A percentile compares a stretch with the other conserved stretches of the same genome.
Conservation (phyloP, 768 basidiomycete genomes). For the Termitomyces heimii region DNA sequence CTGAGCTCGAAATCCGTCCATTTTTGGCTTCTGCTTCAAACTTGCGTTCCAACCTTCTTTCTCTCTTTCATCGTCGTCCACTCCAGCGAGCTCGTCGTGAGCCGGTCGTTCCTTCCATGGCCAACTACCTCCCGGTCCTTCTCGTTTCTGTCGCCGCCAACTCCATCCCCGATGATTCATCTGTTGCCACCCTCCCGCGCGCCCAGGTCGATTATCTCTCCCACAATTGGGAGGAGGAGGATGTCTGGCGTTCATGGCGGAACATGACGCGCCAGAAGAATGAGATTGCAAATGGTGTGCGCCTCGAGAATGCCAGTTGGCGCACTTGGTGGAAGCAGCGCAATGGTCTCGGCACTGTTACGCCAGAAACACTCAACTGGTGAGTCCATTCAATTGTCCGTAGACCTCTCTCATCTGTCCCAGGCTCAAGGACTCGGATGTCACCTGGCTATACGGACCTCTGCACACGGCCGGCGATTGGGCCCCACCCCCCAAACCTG, state of each 20-base stretch:
- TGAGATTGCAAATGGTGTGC: slow-evolving; percentile 90
- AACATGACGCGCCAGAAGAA: slow-evolving; percentile 98
- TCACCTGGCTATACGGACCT: slow-evolving; percentile 98
- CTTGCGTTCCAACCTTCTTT: slow-evolving; percentile 3
- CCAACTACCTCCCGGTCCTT: slow-evolving; percentile 66
- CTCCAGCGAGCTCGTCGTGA: slow-evolving; percentile 8
- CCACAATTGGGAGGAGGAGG: slow-evolving; percentile 96
- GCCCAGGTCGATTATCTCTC: slow-evolving; percentile 99
- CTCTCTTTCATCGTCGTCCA: slow-evolving; percentile 6
- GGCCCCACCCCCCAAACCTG: slow-evolving; percentile 39
- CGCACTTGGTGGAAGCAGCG: slow-evolving; percentile 99
- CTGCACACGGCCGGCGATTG: slow-evolving; percentile 91
- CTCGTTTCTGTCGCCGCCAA: slow-evolving; percentile 58
- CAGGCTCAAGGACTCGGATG: slow-evolving; percentile 99
- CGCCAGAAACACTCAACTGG: slow-evolving; percentile 98
- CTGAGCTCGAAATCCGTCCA: slow-evolving; percentile 14
- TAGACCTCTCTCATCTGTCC: slow-evolving; percentile 1
- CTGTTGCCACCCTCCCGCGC: slow-evolving; percentile 76
- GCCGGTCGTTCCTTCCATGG: slow-evolving; percentile 32
- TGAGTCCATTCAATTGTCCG: slow-evolving; percentile 31
- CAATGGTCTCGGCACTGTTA: slow-evolving; percentile 91
- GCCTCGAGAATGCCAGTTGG: slow-evolving; percentile 98
- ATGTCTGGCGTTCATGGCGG: slow-evolving; percentile 98
- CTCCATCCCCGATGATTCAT: slow-evolving; percentile 65
- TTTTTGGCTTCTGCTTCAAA: slow-evolving; percentile 5